Evolutionary conservation across 768 basidiomycete species (phyloP).

Genomic region (Kwoniella shandongensis): DNA sequence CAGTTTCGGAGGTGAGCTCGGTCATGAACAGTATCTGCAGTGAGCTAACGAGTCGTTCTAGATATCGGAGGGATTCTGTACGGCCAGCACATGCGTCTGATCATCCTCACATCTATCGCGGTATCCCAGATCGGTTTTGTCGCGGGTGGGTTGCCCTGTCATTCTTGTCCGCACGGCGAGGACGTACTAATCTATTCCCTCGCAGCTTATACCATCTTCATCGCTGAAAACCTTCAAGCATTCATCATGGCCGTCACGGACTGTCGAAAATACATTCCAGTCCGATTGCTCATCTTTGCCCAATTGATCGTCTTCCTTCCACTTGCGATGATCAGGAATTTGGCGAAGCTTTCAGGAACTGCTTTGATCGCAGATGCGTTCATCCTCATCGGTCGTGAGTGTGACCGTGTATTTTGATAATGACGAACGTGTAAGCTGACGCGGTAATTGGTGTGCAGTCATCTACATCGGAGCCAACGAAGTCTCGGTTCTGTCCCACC

Average conservation of each 20-base stretch:
- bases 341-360: conserved; percentile 90
- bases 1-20: conserved; percentile 79
- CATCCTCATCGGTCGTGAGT: conserved; percentile 73
- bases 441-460: conserved; percentile 26
- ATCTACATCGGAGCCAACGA: conserved; percentile 66
- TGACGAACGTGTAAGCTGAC: neutral
- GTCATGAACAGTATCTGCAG: neutral
- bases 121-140: conserved; percentile 64
- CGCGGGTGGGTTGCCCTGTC: conserved; percentile 24
- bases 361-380: conserved; percentile 92
- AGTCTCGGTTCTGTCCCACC: conserved; percentile 63
- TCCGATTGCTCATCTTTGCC: conserved; percentile 73
- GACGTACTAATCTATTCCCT: conserved; percentile 3
- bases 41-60: conserved; percentile 42
- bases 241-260: conserved; percentile 79
- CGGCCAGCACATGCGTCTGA: conserved; percentile 87
- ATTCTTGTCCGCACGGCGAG: neutral
- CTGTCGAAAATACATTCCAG: conserved; percentile 66
- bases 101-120: conserved; percentile 81
- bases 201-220: conserved; percentile 90
- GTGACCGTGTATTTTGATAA: neutral
- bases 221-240: conserved; percentile 83
- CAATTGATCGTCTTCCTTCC: conserved; percentile 87
- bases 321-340: conserved; percentile 80
- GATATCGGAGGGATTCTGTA: conserved; percentile 92